Percentiles rank a stretch among this genome's conserved stretches.
Evolutionary conservation across 164 flowering plant genomes (phyloP).

Genomic region (Sextonia rubra): DNA sequence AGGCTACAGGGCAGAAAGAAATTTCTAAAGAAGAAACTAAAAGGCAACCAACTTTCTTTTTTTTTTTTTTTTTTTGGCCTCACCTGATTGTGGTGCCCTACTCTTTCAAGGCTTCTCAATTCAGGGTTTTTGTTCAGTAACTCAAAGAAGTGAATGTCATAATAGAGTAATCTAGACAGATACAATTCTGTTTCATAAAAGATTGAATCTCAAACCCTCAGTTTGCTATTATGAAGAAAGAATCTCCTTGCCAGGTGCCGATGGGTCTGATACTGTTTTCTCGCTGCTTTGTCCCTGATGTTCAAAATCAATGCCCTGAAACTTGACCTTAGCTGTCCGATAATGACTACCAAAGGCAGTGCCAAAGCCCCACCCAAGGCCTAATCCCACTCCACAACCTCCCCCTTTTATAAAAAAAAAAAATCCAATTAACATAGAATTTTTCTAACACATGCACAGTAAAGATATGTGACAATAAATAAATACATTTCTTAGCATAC

Average conservation of each 20-base stretch:
- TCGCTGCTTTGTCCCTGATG: conserved; percentile 16
- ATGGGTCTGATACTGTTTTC: conserved; percentile 8
- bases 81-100: no score
- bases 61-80: no score
- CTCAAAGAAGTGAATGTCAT: background rate
- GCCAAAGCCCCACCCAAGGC: conserved; percentile 98
- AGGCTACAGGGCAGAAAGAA: no score
- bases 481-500: conserved; percentile 26
- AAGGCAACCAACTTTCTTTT: no score
- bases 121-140: no score
- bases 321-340: conserved; percentile 48
- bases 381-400: conserved; percentile 92
- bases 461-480: background rate
- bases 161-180: background rate
- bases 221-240: conserved; percentile 12
- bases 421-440: background rate
- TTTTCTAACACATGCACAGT: background rate
- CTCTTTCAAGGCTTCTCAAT: no score
- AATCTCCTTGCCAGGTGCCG: conserved; percentile 18
- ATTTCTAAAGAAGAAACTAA: no score
- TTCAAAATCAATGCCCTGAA: conserved; percentile 55
- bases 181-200: background rate
- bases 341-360: conserved; percentile 79
- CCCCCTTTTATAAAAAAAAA: conserved; percentile 47
- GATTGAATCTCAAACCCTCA: background rate